Percentiles rank a stretch among this genome's conserved stretches.
These are phyloP conservation scores for Croton setiger DNA, from an alignment of 441 rosid species.

Conservation along the genomic window DNA sequence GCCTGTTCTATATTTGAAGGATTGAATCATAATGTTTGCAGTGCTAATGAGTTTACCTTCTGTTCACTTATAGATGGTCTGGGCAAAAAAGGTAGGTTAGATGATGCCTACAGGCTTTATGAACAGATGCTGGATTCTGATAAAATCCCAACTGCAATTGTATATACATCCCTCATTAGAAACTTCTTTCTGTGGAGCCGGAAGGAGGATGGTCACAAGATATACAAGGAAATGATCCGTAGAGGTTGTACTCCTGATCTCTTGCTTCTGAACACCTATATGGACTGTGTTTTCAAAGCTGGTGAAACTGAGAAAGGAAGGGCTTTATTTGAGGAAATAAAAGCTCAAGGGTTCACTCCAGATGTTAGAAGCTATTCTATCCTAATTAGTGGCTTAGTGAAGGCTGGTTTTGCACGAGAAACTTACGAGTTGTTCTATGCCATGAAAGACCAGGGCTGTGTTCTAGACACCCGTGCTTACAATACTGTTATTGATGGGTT, in stretches of 20 bases:
- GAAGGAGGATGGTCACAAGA: conserved; percentile 93
- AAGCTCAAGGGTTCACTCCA: conserved; percentile 57
- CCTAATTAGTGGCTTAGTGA: conserved; percentile 71
- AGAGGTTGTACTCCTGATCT: conserved; percentile 73
- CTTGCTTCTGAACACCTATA: conserved; percentile 75
- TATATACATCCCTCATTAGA: conserved; percentile 76
- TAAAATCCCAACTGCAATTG: conserved; percentile 55
- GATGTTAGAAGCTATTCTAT: conserved; percentile 81
- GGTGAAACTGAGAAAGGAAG: conserved; percentile 88
- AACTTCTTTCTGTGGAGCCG: conserved; percentile 78
- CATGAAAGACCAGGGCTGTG: conserved; percentile 92
- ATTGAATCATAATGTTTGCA: conserved; percentile 69
- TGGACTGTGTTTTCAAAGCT: conserved; percentile 92
- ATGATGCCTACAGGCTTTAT: conserved; percentile 77
- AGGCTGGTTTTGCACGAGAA: conserved; percentile 83
- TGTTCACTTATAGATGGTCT: conserved; percentile 91
- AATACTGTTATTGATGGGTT: conserved; percentile 85
- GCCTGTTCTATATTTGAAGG: conserved; percentile 71
- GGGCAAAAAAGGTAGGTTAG: conserved; percentile 82
- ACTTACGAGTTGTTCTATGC: conserved; percentile 72
- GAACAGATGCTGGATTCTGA: conserved; percentile 80
- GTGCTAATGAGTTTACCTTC: conserved; percentile 73
- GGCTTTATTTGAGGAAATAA: conserved; percentile 76
- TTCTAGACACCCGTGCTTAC: conserved; percentile 78
- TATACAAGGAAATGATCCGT: conserved; percentile 77